Conservation (phyloP, 2,329 filamentous ascomycete genomes). For the Colletotrichum tanaceti region DNA sequence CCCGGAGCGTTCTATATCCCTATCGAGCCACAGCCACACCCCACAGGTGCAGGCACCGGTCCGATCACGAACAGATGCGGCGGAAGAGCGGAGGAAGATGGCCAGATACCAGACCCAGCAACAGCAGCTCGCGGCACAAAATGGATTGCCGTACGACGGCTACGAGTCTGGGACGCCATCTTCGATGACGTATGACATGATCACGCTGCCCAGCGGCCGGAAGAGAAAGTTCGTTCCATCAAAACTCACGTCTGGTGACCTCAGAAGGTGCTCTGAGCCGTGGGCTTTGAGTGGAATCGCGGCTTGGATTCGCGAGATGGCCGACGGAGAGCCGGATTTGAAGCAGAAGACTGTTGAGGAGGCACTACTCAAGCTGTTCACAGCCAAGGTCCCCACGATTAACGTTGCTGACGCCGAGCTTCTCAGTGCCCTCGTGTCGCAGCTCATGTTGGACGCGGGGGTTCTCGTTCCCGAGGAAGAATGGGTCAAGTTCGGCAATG, state of each 20-base stretch:
- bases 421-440: constrained; percentile 80
- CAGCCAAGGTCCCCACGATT: constrained; percentile 96
- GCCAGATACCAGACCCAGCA: constrained; percentile 67
- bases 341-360: constrained; percentile 87
- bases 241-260: constrained; percentile 84
- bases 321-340: constrained; percentile 89
- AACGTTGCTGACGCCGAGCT: constrained; percentile 96
- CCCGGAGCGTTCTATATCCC: constrained; percentile 80
- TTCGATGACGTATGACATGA: constrained; percentile 80
- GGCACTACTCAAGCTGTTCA: constrained; percentile 88
- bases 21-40: constrained; percentile 84
- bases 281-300: constrained; percentile 94
- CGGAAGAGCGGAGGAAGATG: constrained; percentile 72
- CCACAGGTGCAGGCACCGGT: constrained; percentile 84
- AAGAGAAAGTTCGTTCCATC: constrained; percentile 87
- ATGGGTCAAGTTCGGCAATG: constrained; percentile 93
- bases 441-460: constrained; percentile 81
- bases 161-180: constrained; percentile 67
- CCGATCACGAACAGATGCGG: constrained; percentile 93
- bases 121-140: constrained; percentile 61
- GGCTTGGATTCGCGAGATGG: constrained; percentile 87
- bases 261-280: constrained; percentile 85
- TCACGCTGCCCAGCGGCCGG: constrained; percentile 81
- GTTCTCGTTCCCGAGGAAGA: constrained; percentile 91
- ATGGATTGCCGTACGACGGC: constrained; percentile 64